phyloP scores from a whole-genome alignment of 2,329 filamentous ascomycete genomes.

The Canariomyces notabilis region DNA sequence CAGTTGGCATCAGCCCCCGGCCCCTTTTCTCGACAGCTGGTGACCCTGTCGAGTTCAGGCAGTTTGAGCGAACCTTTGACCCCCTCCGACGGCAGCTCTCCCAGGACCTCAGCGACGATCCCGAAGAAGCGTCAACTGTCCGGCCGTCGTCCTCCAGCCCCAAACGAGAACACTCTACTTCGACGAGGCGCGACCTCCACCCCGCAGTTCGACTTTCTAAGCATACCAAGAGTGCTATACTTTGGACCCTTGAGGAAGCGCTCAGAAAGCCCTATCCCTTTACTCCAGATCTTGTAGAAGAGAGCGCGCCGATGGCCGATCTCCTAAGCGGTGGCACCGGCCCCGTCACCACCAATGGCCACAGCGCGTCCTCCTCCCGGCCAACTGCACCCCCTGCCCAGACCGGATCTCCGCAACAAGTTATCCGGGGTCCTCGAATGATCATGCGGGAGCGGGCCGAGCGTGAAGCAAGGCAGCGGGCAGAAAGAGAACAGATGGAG shows the following conservation, averaged over 20 bases:
- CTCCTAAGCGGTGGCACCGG: slow-evolving; percentile 55
- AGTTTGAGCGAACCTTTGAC: slow-evolving; percentile 20
- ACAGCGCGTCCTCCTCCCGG: slow-evolving; percentile 42
- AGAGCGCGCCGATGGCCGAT: slow-evolving; percentile 90
- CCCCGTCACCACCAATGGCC: slow-evolving; percentile 51
- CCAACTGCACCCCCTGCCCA: slow-evolving; percentile 46
- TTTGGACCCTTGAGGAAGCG: slow-evolving; percentile 87
- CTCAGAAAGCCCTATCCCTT: slow-evolving; percentile 77
- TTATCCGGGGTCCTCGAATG: slow-evolving; percentile 78
- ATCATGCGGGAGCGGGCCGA: slow-evolving; percentile 85
- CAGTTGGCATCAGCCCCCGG: slow-evolving; percentile 44
- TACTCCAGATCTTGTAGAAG: slow-evolving; percentile 77
- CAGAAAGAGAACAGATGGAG: slow-evolving; percentile 60
- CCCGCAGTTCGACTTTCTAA: slow-evolving; percentile 65
- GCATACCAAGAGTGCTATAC: slow-evolving; percentile 81
- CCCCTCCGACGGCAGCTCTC: slow-evolving; percentile 37
- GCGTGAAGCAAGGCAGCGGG: slow-evolving; percentile 65
- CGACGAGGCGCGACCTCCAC: slow-evolving; percentile 37
- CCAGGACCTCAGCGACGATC: slow-evolving; percentile 45
- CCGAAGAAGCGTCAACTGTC: slow-evolving; percentile 34
- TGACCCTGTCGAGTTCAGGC: slow-evolving; percentile 15
- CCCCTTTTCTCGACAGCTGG: slow-evolving; percentile 34
- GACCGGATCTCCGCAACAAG: slow-evolving; percentile 50
- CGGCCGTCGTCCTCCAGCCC: slow-evolving; percentile 31
- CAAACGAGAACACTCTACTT: slow-evolving; percentile 28